phyloP scores from a whole-genome alignment of 352 stramenopile genomes.

The Aphanomyces stellatus region DNA sequence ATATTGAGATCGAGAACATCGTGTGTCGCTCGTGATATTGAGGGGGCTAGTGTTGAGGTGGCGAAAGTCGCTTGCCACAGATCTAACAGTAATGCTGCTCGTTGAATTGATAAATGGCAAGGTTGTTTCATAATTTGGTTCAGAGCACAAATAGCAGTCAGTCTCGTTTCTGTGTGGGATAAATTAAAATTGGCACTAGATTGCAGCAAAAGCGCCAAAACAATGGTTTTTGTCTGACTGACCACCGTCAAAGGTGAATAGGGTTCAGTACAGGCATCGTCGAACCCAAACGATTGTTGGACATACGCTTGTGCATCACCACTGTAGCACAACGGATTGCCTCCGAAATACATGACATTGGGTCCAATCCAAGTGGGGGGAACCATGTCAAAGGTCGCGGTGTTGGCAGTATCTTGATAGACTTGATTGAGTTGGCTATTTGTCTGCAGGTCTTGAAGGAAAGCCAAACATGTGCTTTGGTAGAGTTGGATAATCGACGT shows the following conservation, averaged over 20 bases:
- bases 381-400: no score
- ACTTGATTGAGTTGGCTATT: background rate
- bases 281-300: background rate
- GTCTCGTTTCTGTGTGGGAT: background rate
- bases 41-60: background rate
- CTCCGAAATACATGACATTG: no score
- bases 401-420: background rate
- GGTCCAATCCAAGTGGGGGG: no score
- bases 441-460: background rate
- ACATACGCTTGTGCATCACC: background rate
- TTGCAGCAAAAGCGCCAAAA: background rate
- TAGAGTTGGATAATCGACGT: background rate
- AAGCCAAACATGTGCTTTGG: background rate
- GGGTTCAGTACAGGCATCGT: background rate
- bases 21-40: background rate
- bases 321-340: no score
- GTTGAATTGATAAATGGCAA: background rate
- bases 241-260: background rate
- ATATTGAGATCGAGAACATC: background rate
- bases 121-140: background rate
- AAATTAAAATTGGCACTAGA: no score
- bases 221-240: background rate
- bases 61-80: no score
- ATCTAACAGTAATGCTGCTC: background rate
- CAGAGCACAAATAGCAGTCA: background rate